These are phyloP conservation scores for Candida sp. DNA, from an alignment of 1,139 yeast species.

Conservation along the genomic window DNA sequence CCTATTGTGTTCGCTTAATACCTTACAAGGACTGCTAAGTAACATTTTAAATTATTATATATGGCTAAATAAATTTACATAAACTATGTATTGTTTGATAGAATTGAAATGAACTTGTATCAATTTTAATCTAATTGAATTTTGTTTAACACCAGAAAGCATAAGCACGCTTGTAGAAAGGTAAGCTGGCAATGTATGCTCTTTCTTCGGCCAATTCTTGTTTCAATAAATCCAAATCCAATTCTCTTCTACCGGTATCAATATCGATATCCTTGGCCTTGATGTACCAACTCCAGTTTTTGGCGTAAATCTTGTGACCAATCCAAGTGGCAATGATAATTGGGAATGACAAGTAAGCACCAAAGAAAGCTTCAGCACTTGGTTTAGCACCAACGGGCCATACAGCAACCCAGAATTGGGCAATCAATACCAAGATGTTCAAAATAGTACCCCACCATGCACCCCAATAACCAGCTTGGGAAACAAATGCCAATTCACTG, in stretches of 20 bases:
- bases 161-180: slow-evolving; percentile 50
- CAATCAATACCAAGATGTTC: slow-evolving; percentile 63
- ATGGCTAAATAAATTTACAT: too few species aligned
- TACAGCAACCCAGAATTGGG: slow-evolving; percentile 79
- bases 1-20: too few species aligned
- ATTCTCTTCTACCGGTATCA: slow-evolving; percentile 67
- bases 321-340: slow-evolving; percentile 55
- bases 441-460: slow-evolving; percentile 62
- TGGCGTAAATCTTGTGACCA: slow-evolving; percentile 55
- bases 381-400: slow-evolving; percentile 68
- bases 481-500: slow-evolving; percentile 64
- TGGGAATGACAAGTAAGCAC: slow-evolving; percentile 60
- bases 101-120: too few species aligned
- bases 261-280: slow-evolving; percentile 56
- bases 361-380: slow-evolving; percentile 56
- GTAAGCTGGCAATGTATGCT: slow-evolving; percentile 47
- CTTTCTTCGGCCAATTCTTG: slow-evolving; percentile 66
- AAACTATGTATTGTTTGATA: too few species aligned
- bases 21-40: too few species aligned
- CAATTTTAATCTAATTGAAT: too few species aligned
- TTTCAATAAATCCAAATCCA: slow-evolving; percentile 60
- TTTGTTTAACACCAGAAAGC: slow-evolving; percentile 53
- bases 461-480: slow-evolving; percentile 70
- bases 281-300: slow-evolving; percentile 46
- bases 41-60: too few species aligned